Evolutionary conservation across 805 yeast genomes (phyloP).

Genomic region (Metschnikowia baotianmanensis): DNA sequence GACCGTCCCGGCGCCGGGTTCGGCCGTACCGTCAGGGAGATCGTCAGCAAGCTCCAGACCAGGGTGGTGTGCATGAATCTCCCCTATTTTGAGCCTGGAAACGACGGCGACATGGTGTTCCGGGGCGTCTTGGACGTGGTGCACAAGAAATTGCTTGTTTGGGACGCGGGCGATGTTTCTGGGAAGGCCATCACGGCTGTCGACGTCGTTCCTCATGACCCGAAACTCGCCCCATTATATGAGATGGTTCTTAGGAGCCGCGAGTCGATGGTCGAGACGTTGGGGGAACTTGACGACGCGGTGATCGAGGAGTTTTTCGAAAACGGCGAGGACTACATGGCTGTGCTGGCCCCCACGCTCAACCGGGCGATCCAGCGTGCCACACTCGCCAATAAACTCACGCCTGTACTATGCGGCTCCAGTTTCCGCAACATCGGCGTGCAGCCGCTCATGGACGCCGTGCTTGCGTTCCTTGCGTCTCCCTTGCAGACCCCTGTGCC

Average conservation of each 20-base stretch:
- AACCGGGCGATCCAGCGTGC: slow-evolving; percentile 59
- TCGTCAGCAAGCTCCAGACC: slow-evolving; percentile 72
- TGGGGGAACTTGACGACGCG: slow-evolving; percentile 78
- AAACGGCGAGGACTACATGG: slow-evolving; percentile 62
- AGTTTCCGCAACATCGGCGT: slow-evolving; percentile 92
- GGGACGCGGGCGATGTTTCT: slow-evolving; percentile 44
- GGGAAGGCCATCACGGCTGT: slow-evolving; percentile 53
- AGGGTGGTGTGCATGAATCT: slow-evolving; percentile 71
- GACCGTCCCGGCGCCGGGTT: slow-evolving; percentile 96
- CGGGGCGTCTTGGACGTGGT: slow-evolving; percentile 76
- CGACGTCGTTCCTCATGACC: slow-evolving; percentile 35
- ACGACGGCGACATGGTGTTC: slow-evolving; percentile 43
- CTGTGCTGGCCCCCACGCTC: slow-evolving; percentile 55
- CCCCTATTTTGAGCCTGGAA: slow-evolving; percentile 56
- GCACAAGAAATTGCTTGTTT: slow-evolving; percentile 54
- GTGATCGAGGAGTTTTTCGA: slow-evolving; percentile 78
- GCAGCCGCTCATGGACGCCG: slow-evolving; percentile 77
- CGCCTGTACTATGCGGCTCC: slow-evolving; percentile 91
- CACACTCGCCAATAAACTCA: slow-evolving; percentile 54
- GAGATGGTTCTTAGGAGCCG: slow-evolving; percentile 57
- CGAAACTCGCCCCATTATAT: slow-evolving; percentile 21
- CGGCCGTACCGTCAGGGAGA: slow-evolving; percentile 82
- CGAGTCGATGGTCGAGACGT: slow-evolving; percentile 76
- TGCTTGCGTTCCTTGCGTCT: slow-evolving; percentile 74
- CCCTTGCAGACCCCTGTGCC: slow-evolving; percentile 68